Evolutionary conservation across 495 filamentous ascomycete species (phyloP), one percentile per base, ranked within the genome.

Genomic region (Melanomma pulvis-pyrius): DNA sequence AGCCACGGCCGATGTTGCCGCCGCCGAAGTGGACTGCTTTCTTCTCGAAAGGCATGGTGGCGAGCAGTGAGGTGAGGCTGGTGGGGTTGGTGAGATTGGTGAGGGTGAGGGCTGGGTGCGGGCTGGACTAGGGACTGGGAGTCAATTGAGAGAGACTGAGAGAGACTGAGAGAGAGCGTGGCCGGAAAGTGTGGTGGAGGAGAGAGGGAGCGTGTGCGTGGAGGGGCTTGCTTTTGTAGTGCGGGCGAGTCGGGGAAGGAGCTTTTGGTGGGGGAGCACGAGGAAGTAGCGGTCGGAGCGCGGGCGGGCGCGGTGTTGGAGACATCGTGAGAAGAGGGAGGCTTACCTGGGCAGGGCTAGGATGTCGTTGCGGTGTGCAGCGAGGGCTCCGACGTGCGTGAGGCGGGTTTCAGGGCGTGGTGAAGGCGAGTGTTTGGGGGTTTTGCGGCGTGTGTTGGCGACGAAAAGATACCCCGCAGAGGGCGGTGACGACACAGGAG

Each of bases 1-100:
- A 79, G 71, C 84, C 82, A 81, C 73, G 65, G 39, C 72, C 87
- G 77, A 97, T 96, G 83, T 96, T 96, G 72, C 92, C 92, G 74
- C 92, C 92, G 62, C 92, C 92, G 71, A 97, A 97, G 79, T 97
- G 92, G 71, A 97, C 85, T 57, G 91, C 92, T 75, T 92, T 96
- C 79, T 90, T 91, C 28, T 71, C 71, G 66, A 36, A 74, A 46
- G 71, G 21, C 71, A 75, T 77, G 17, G 54, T 72, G 71, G 2
- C 17, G 60, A 39, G 47, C 46, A 34, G 9, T 26, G 54, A 54
- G 58, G 28, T 21, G 9, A 24, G 46, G 6, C 17, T 32, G 55
- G 39, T 25, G 39, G 54, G 25, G 24, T 22, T 51, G n/a, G 55
- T 39, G 21, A 47, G 19, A 55, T 19, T 12, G 36, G 47, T 44